Percentiles rank a stretch among this genome's conserved stretches.
phyloP scores from a whole-genome alignment of 306 rosid genomes.

The Betula pendula region DNA sequence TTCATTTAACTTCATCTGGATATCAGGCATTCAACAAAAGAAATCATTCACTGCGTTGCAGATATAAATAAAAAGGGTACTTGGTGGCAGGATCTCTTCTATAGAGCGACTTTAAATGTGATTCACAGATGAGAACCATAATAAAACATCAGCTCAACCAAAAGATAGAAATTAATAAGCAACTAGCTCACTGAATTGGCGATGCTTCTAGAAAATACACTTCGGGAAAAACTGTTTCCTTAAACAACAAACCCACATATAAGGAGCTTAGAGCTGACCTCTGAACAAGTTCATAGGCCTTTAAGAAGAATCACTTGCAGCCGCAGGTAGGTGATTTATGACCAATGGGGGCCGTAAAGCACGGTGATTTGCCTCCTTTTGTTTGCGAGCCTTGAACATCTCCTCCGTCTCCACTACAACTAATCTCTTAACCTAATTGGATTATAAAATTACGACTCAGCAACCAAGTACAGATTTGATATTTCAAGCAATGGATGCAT shows the following conservation, averaged over 20 bases:
- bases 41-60: constrained; percentile 17
- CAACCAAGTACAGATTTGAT: neutral
- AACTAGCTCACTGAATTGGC: constrained; percentile 11
- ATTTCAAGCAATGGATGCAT: constrained; percentile 16
- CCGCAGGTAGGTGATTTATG: constrained; percentile 61
- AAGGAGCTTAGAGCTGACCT: constrained; percentile 39
- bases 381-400: constrained; percentile 83
- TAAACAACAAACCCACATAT: constrained; percentile 23
- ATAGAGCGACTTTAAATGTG: constrained; percentile 11
- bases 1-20: constrained; percentile 2
- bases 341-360: constrained; percentile 66
- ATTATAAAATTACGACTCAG: constrained; percentile 26
- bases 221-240: constrained; percentile 20
- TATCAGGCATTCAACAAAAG: constrained; percentile 14
- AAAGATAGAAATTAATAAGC: constrained; percentile 25
- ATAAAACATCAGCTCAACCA: constrained; percentile 21
- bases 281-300: constrained; percentile 17
- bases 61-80: constrained; percentile 21
- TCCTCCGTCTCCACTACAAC: constrained; percentile 85
- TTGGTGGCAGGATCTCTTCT: constrained; percentile 19
- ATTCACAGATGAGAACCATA: constrained; percentile 23
- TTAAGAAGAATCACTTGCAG: constrained; percentile 48
- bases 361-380: constrained; percentile 57
- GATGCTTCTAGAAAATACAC: constrained; percentile 15
- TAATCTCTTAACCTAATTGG: constrained; percentile 78